Base-by-base conservation (phyloP, 78 protist species). In the Dictyostelium firmibasis region DNA sequence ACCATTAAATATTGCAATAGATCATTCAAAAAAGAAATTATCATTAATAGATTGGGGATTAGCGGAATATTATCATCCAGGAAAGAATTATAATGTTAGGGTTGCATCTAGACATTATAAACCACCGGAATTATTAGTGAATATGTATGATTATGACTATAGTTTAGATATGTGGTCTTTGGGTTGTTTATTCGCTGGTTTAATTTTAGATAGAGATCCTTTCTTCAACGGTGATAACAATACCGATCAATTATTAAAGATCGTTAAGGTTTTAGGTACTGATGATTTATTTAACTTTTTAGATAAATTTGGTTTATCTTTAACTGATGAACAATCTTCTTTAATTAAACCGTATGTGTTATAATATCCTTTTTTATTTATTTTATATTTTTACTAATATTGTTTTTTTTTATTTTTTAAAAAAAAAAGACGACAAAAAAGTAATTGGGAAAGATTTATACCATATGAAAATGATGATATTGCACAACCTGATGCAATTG, bases 71-170 rank as follows among this genome's bases (percentile, higher is more conserved):
- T 99, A 99, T 94, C 99, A 98, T 89, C 99, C 97, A 23, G 27
- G 31, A 13, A 84, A 94, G 83, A 86, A 97, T 43, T 99, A 99
- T 97, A 99, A 99, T 96, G 99, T 99, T 20, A 97, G 99, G 11
- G 99, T 99, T 10, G 99, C 99, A 10, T 98, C 99, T 0, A 84
- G 99, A 3, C 99, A 98, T 96, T 99, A 97, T 94, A 99, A 99
- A 89, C 94, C 93, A 78, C 99, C 99, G 10, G 99, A 99, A 81
- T 97, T 99, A 20, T 91, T 99, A 2, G 99, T 98, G 23, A 98
- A 98, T 53, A 81, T 98, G 77, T 97, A 94, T 83, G 97, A 95
- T 38, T 99, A 99, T 95, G 99, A 99, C 84, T 99, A 99, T 86
- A 92, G 99, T 70, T 97, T 99, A 9, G 99, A 99, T 92, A 86